Conservation (phyloP, 139 green algal species). For the Microglena sp. region DNA sequence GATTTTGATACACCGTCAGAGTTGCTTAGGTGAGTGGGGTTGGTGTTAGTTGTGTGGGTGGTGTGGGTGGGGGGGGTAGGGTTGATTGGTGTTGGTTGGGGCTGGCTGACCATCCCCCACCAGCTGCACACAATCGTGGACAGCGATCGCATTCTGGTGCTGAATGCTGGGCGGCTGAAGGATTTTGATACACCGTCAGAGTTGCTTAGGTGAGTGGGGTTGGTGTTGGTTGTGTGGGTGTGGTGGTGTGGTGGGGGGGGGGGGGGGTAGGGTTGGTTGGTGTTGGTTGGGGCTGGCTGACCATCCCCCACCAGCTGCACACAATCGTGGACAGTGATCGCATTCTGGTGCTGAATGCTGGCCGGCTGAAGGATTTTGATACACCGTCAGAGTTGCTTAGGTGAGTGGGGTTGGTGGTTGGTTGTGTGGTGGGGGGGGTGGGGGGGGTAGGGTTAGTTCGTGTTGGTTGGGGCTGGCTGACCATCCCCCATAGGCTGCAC, state of each 20-base stretch:
- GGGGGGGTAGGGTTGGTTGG: neutral
- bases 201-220: constrained; percentile 29
- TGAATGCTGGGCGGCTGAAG: constrained; percentile 42
- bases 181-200: constrained; percentile 51
- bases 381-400: constrained; percentile 31
- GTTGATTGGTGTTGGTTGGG: neutral
- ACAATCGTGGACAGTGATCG: constrained; percentile 64
- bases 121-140: constrained; percentile 72
- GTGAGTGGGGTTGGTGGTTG: no score
- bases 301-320: constrained; percentile 53
- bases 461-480: constrained; percentile 34
- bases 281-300: constrained; percentile 13
- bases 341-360: constrained; percentile 54
- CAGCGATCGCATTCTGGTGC: constrained; percentile 53
- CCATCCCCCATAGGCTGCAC: constrained; percentile 57
- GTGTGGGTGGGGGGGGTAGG: neutral
- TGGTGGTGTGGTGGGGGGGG: no score
- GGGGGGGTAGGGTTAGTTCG: neutral
- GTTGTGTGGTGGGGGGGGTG: no score
- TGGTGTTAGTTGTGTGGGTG: no score
- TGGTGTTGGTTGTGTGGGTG: no score
- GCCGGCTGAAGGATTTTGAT: constrained; percentile 50
- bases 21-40: constrained; percentile 28
- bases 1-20: constrained; percentile 49
- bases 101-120: constrained; percentile 54